Evolutionary conservation across 1,284 basidiomycete species (phyloP).

Genomic region (Psilocybe mexicana): DNA sequence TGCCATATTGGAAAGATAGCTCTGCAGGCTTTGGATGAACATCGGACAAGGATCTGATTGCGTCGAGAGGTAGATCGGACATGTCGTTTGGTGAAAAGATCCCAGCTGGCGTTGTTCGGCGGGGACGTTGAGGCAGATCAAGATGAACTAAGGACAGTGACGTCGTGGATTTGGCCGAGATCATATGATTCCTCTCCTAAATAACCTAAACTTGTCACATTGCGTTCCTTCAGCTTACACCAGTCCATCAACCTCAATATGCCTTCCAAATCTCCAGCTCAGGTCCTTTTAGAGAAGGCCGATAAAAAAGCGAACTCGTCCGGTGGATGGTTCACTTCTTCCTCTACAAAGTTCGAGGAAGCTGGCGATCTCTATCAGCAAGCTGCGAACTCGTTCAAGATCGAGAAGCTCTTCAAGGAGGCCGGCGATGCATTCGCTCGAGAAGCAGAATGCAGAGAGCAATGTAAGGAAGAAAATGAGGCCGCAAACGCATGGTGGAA

Average conservation of each 20-base stretch:
- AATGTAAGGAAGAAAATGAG: slow-evolving; percentile 83
- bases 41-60: slow-evolving; percentile 51
- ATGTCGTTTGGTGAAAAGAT: slow-evolving; percentile 31
- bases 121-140: too few relatives aligned
- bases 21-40: slow-evolving; percentile 64
- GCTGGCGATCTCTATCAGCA: slow-evolving; percentile 93
- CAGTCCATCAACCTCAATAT: slow-evolving; percentile 26
- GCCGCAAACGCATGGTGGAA: slow-evolving; percentile 98
- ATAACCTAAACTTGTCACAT: slow-evolving; percentile 11
- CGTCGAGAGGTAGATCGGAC: slow-evolving; percentile 43
- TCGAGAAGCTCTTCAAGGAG: slow-evolving; percentile 90
- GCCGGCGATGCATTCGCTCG: slow-evolving; percentile 86
- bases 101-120: neutral
- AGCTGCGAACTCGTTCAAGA: slow-evolving; percentile 94
- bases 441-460: slow-evolving; percentile 91
- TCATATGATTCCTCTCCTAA: slow-evolving; percentile 23
- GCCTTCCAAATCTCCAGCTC: slow-evolving; percentile 67
- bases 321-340: slow-evolving; percentile 84
- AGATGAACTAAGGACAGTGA: slow-evolving; percentile 2
- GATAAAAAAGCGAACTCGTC: slow-evolving; percentile 90
- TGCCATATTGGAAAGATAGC: slow-evolving; percentile 85
- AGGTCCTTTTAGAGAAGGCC: slow-evolving; percentile 78
- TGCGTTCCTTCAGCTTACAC: neutral
- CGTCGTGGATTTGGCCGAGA: slow-evolving; percentile 14
- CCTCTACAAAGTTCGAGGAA: slow-evolving; percentile 85